Percentiles rank a stretch among this genome's conserved stretches.
phyloP scores from a whole-genome alignment of 495 filamentous ascomycete species.

The Penicillium steckii region DNA sequence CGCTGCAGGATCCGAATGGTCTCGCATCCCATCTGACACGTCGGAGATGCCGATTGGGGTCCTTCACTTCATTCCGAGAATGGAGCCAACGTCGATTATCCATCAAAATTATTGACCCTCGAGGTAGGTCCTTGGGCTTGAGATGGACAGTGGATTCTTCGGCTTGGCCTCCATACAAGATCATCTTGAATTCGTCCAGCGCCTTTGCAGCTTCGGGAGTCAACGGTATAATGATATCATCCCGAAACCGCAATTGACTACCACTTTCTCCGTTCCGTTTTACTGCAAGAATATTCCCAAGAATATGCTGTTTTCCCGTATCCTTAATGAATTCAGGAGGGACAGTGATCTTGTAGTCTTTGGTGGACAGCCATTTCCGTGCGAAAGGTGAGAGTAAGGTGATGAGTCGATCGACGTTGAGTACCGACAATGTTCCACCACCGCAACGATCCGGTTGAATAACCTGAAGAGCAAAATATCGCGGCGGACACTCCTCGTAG shows the following conservation, averaged over 20 bases:
- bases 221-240: slow-evolving; percentile 28
- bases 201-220: slow-evolving; percentile 18
- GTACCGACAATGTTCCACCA: slow-evolving; percentile 35
- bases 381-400: slow-evolving; percentile 18
- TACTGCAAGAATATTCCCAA: slow-evolving; percentile 18
- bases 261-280: background rate
- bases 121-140: slow-evolving; percentile 18
- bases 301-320: slow-evolving; percentile 16
- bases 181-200: slow-evolving; percentile 23
- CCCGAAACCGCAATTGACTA: slow-evolving; percentile 29
- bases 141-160: slow-evolving; percentile 17
- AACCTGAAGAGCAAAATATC: slow-evolving; percentile 41
- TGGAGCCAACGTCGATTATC: slow-evolving; percentile 42
- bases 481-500: slow-evolving; percentile 33
- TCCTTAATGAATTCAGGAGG: slow-evolving; percentile 36
- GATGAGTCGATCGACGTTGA: slow-evolving; percentile 24
- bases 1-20: slow-evolving; percentile 4
- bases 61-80: slow-evolving; percentile 34
- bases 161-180: slow-evolving; percentile 2
- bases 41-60: slow-evolving; percentile 34
- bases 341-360: slow-evolving; percentile 30
- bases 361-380: slow-evolving; percentile 10
- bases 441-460: slow-evolving; percentile 34
- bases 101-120: slow-evolving; percentile 31
- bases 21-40: slow-evolving; percentile 36